Evolutionary conservation across 768 basidiomycete species (phyloP).

Genomic region (Neoboletus subvelutipes): DNA sequence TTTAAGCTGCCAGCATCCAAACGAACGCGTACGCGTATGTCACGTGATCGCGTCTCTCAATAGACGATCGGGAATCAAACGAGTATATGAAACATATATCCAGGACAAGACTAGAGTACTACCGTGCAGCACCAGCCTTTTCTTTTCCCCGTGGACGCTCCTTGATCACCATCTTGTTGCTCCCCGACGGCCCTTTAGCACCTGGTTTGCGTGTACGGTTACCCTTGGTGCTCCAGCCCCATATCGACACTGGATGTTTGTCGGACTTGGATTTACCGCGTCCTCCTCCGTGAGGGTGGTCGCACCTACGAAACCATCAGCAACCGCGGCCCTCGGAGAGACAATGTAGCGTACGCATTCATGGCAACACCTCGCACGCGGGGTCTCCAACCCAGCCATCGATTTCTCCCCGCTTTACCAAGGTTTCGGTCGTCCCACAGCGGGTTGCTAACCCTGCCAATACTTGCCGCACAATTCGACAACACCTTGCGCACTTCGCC

Average conservation of each 20-base stretch:
- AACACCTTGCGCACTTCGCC: slow-evolving; percentile 90
- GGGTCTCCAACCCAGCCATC: slow-evolving; percentile 86
- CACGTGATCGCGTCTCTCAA: slow-evolving; percentile 31
- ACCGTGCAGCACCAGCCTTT: slow-evolving; percentile 27
- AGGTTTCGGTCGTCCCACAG: slow-evolving; percentile 81
- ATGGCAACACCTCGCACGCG: slow-evolving; percentile 93
- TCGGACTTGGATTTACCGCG: slow-evolving; percentile 97
- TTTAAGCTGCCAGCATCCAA: slow-evolving; percentile 27
- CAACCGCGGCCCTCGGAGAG: not conserved
- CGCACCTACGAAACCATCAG: slow-evolving; percentile 47
- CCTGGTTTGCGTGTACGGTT: slow-evolving; percentile 91
- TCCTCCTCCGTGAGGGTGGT: slow-evolving; percentile 97
- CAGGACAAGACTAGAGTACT: not conserved
- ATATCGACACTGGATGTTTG: slow-evolving; percentile 89
- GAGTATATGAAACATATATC: not conserved
- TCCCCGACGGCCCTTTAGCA: slow-evolving; percentile 58
- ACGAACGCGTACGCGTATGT: slow-evolving; percentile 31
- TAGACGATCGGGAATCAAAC: slow-evolving; percentile 9
- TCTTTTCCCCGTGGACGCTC: slow-evolving; percentile 78
- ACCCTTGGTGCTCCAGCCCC: slow-evolving; percentile 92
- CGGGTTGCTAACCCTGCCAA: slow-evolving; percentile 90
- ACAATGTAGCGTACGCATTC: slow-evolving; percentile 69
- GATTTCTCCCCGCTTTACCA: slow-evolving; percentile 87
- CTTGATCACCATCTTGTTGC: slow-evolving; percentile 86
- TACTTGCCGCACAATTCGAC: slow-evolving; percentile 79